These are phyloP conservation scores for Testicularia cyperi DNA, from an alignment of 1,284 basidiomycete species.

Conservation along the genomic window DNA sequence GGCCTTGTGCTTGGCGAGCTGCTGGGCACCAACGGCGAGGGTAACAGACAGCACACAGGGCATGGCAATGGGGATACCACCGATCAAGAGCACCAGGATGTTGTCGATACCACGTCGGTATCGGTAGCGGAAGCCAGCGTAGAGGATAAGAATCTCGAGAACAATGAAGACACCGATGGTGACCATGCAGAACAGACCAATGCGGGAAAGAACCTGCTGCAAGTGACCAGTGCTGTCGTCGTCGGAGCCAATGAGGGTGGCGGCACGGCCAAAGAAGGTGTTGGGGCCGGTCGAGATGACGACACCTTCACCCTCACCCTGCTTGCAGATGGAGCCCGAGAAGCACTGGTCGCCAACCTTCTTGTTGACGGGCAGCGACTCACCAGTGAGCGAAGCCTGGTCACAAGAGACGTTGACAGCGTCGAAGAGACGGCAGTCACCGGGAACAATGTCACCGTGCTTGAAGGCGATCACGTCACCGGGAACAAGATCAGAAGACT, in stretches of 20 bases:
- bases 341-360: constrained; percentile 66
- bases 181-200: constrained; percentile 82
- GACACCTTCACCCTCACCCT: constrained; percentile 81
- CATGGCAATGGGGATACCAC: constrained; percentile 94
- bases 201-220: constrained; percentile 82
- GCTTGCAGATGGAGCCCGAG: constrained; percentile 72
- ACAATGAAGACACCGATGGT: constrained; percentile 93
- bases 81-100: constrained; percentile 97
- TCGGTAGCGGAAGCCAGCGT: constrained; percentile 66
- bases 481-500: constrained; percentile 82
- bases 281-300: constrained; percentile 86
- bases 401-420: constrained; percentile 76
- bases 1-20: constrained; percentile 91
- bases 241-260: constrained; percentile 90
- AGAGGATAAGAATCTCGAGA: constrained; percentile 93
- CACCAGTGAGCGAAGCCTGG: constrained; percentile 96
- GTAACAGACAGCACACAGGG: constrained; percentile 98
- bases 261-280: constrained; percentile 92
- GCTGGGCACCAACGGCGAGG: constrained; percentile 87
- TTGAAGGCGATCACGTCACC: constrained; percentile 86
- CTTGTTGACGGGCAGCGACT: constrained; percentile 91
- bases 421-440: constrained; percentile 74
- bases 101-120: constrained; percentile 88
- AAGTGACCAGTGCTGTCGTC: constrained; percentile 71
- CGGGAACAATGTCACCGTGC: constrained; percentile 85